These are phyloP conservation scores for Colletotrichum abscissum DNA, from an alignment of 2,329 filamentous ascomycete genomes.

Conservation along the genomic window DNA sequence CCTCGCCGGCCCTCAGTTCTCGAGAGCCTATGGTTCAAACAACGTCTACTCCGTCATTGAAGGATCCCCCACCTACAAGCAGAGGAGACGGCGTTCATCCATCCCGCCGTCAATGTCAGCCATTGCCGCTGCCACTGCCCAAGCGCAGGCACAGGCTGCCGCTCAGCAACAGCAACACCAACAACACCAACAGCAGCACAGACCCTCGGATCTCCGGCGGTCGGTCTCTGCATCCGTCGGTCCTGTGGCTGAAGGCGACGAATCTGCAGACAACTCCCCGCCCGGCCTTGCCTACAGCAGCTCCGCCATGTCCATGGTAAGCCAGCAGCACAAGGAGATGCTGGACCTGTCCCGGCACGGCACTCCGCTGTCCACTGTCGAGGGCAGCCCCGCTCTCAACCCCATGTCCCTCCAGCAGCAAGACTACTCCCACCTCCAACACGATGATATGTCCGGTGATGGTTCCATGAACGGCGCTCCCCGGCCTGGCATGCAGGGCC, in stretches of 20 bases:
- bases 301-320: slow-evolving; percentile 70
- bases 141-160: slow-evolving; percentile 61
- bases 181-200: slow-evolving; percentile 57
- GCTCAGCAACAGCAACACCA: slow-evolving; percentile 26
- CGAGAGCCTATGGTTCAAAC: slow-evolving; percentile 76
- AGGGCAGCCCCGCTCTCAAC: slow-evolving; percentile 83
- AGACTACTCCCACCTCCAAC: slow-evolving; percentile 72
- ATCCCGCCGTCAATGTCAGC: slow-evolving; percentile 82
- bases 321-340: slow-evolving; percentile 81
- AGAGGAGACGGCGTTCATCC: slow-evolving; percentile 91
- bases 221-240: slow-evolving; percentile 91
- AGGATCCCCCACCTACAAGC: slow-evolving; percentile 98
- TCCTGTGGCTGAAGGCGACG: slow-evolving; percentile 83
- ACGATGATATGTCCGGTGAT: slow-evolving; percentile 69
- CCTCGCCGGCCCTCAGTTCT: slow-evolving; percentile 82
- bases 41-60: slow-evolving; percentile 97
- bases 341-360: slow-evolving; percentile 88
- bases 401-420: slow-evolving; percentile 74
- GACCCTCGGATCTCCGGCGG: slow-evolving; percentile 89
- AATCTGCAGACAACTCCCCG: slow-evolving; percentile 82
- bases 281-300: slow-evolving; percentile 80
- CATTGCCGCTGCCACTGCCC: slow-evolving; percentile 73
- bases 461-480: slow-evolving; percentile 67
- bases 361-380: slow-evolving; percentile 87
- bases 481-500: slow-evolving; percentile 76